phyloP scores from a whole-genome alignment of 768 basidiomycete genomes.

The Tricholomella constricta region DNA sequence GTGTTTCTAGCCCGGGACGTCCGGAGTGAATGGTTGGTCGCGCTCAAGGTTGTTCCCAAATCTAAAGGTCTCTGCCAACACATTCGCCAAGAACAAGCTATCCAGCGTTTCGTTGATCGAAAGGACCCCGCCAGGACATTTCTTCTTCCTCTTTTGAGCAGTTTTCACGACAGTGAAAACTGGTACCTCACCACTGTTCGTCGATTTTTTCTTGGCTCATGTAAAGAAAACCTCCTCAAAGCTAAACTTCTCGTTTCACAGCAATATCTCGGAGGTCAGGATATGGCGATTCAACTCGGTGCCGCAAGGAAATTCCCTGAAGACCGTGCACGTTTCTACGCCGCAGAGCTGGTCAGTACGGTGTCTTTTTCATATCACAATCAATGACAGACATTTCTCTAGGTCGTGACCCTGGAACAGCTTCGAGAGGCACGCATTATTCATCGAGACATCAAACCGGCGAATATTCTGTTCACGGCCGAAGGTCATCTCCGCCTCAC shows the following conservation, averaged over 20 bases:
- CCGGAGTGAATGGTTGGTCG: not conserved
- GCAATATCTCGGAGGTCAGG: constrained; percentile 6
- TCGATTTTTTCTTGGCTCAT: not conserved
- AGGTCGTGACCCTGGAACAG: constrained; percentile 42
- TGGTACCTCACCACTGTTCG: constrained; percentile 15
- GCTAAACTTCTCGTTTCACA: not conserved
- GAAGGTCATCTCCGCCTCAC: constrained; percentile 14
- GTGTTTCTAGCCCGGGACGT: constrained; percentile 5
- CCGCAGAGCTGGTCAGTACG: constrained; percentile 9
- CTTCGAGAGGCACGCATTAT: constrained; percentile 1
- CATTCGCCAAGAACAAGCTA: not conserved
- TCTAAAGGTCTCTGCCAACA: not conserved
- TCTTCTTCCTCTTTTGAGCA: constrained; percentile 1
- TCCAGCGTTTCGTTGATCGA: not conserved
- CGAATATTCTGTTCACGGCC: constrained; percentile 6
- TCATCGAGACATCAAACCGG: constrained; percentile 16
- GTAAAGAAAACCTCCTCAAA: too few relatives aligned
- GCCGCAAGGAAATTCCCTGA: not conserved
- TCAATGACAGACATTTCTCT: not conserved
- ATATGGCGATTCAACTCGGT: not conserved
- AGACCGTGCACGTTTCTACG: not conserved
- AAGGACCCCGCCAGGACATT: not conserved
- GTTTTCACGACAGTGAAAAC: constrained; percentile 10
- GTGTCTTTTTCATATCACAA: not conserved
- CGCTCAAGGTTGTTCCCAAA: constrained; percentile 10